phyloP scores from a whole-genome alignment of 768 basidiomycete genomes.

The Kwoniella bestiolae region DNA sequence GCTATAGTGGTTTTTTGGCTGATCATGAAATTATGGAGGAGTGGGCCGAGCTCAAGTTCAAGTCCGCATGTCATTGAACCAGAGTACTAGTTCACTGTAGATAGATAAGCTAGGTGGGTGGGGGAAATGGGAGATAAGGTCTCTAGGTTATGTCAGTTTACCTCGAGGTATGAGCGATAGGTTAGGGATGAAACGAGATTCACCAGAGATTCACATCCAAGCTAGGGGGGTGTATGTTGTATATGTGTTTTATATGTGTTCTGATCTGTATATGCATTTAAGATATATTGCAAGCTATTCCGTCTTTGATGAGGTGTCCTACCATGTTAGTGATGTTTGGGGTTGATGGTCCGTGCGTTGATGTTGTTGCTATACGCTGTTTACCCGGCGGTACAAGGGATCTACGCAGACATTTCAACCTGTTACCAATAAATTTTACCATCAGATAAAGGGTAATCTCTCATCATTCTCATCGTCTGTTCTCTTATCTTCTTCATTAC shows the following conservation, averaged over 20 bases:
- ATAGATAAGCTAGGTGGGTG: slow-evolving; percentile 1
- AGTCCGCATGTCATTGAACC: slow-evolving; percentile 11
- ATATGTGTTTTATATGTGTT: too few relatives aligned
- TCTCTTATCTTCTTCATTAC: background rate
- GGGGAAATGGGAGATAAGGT: background rate
- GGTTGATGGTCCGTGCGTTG: slow-evolving; percentile 2
- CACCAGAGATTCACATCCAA: too few relatives aligned
- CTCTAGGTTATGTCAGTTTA: background rate
- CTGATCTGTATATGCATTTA: too few relatives aligned
- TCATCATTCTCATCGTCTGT: background rate
- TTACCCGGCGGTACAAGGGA: background rate
- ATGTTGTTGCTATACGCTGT: background rate
- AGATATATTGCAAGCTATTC: background rate
- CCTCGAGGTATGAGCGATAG: background rate
- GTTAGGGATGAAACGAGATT: background rate
- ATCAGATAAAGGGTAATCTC: background rate
- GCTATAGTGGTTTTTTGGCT: slow-evolving; percentile 51
- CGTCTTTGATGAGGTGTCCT: background rate
- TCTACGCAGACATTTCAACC: background rate
- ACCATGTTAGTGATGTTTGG: background rate
- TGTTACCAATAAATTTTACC: too few relatives aligned
- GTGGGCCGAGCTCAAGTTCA: slow-evolving; percentile 9
- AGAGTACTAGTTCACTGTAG: slow-evolving; percentile 10
- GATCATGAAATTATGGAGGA: slow-evolving; percentile 41
- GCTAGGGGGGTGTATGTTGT: too few relatives aligned